Percentiles rank a stretch among this genome's conserved stretches.
phyloP scores from a whole-genome alignment of 176 grass and related monocot species.

The Bothriochloa decipiens region DNA sequence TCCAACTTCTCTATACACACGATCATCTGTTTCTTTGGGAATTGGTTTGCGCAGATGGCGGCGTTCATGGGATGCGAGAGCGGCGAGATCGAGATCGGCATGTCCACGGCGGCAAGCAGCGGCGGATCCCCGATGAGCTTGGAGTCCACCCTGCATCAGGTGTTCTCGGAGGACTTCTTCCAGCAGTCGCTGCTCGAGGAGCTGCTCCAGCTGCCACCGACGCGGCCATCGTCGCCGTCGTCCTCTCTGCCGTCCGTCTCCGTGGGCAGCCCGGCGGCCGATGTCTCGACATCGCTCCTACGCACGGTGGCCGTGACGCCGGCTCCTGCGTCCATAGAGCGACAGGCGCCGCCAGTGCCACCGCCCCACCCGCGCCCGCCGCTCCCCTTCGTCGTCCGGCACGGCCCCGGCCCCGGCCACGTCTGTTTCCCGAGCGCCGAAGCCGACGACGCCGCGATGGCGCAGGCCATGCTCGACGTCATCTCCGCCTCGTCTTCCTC shows the following conservation, averaged over 20 bases:
- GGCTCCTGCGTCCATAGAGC: background rate
- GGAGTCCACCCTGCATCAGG: conserved; percentile 57
- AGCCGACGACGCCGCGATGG: conserved; percentile 58
- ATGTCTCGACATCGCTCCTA: conserved; percentile 44
- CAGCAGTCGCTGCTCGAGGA: conserved; percentile 57
- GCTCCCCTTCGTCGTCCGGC: conserved; percentile 12
- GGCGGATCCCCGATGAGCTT: background rate
- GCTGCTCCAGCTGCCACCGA: conserved; percentile 44
- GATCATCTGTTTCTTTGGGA: background rate
- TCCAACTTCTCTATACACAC: background rate
- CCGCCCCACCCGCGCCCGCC: conserved; percentile 12
- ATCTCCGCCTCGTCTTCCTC: conserved; percentile 44
- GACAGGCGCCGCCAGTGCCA: background rate
- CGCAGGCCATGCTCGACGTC: conserved; percentile 68
- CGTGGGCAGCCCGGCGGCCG: conserved; percentile 50
- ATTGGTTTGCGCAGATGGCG: conserved; percentile 49
- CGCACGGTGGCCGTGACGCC: conserved; percentile 12
- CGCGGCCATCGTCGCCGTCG: conserved; percentile 46
- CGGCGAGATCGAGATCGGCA: conserved; percentile 90
- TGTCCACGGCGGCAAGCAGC: background rate
- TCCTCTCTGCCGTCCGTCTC: conserved; percentile 59
- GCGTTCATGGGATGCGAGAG: conserved; percentile 77
- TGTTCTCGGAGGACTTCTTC: conserved; percentile 82
- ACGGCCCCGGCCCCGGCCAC: background rate
- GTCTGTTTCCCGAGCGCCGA: conserved; percentile 46